Evolutionary conservation across 768 basidiomycete genomes (phyloP).

Genomic region (Podaxis mareebaensis): DNA sequence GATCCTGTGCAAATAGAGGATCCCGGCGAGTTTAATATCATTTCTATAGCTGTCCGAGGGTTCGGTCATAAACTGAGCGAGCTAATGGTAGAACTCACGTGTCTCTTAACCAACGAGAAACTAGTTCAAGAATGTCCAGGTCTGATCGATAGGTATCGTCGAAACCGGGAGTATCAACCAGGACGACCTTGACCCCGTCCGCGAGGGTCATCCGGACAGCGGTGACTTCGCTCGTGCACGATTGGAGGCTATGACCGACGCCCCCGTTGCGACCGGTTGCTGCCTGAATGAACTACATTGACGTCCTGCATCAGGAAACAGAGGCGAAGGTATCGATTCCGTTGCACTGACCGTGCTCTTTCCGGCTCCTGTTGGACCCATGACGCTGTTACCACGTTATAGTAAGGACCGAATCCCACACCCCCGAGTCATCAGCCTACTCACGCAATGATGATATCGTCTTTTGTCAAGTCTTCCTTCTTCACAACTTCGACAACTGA

Average conservation of each 20-base stretch:
- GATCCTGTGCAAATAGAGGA: constrained; percentile 9
- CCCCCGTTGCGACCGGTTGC: constrained; percentile 23
- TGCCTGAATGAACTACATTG: background rate
- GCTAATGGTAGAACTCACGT: constrained; percentile 18
- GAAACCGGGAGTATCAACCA: constrained; percentile 29
- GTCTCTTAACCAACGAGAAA: constrained; percentile 26
- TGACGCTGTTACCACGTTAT: constrained; percentile 20
- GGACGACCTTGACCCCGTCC: constrained; percentile 15
- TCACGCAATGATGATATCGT: constrained; percentile 25
- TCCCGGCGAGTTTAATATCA: background rate
- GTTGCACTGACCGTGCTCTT: constrained; percentile 28
- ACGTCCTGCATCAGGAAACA: background rate
- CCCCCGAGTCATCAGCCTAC: background rate
- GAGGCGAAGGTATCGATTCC: background rate
- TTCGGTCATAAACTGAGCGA: background rate
- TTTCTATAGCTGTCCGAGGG: background rate
- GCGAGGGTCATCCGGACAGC: constrained; percentile 9
- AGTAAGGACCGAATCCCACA: background rate
- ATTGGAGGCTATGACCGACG: constrained; percentile 25
- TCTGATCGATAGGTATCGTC: constrained; percentile 25
- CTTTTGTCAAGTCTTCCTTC: constrained; percentile 5
- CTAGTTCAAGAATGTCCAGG: constrained; percentile 24
- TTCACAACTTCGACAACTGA: background rate
- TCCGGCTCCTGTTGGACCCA: constrained; percentile 32
- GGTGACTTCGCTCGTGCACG: constrained; percentile 24